Evolutionary conservation across 768 basidiomycete species (phyloP), one percentile per base, ranked within the genome.

Genomic region (Trichaptum fuscoviolaceum): DNA sequence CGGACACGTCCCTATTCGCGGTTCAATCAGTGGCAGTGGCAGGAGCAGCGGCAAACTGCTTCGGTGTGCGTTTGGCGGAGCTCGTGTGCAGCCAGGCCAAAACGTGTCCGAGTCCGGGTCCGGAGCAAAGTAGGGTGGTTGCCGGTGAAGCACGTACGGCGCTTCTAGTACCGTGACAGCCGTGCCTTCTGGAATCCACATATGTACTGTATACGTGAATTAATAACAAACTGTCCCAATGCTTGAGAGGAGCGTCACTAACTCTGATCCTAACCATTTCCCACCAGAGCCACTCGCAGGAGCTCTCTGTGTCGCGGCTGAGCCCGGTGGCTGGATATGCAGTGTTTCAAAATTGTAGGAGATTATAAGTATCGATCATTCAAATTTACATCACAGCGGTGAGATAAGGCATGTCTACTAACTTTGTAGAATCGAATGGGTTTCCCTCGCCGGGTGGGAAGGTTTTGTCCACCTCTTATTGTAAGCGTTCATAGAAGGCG

Each of bases 41-140:
- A 36, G 36, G 6, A 62, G 67, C 18, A 67, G 67, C 20, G 15
- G 42, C 42, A 20, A 52, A 52, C 20, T 52, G 42, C 20, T 52
- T 52, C 20, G 42, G 42, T 3, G 42, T 52, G 15, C 42, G 42
- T 12, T 52, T 52, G 20, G 42, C 42, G 20, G 42, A 52, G 20
- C 42, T 52, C 42, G 42, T 12, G 42, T 52, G 42, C 36, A 80
- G 69, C 80, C 80, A 58, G 81, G 81, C 73, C 75, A 76, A 73
- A 80, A 83, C 25, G 68, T 67, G 20, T 81, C 76, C n/a, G n/a
- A n/a, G n/a, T n/a, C n/a, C 1, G 81, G 78, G 2, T 72, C 75
- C 0, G 79, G 82, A 34, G 75, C 79, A 70, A 84, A 84, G 69
- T 83, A 81, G 36, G 75, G 77, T 1, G 79, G 74, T 68, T 83